Evolutionary conservation across 495 filamentous ascomycete species (phyloP), one percentile per base, ranked within the genome.

Genomic region (Penicillium psychrofluorescens): DNA sequence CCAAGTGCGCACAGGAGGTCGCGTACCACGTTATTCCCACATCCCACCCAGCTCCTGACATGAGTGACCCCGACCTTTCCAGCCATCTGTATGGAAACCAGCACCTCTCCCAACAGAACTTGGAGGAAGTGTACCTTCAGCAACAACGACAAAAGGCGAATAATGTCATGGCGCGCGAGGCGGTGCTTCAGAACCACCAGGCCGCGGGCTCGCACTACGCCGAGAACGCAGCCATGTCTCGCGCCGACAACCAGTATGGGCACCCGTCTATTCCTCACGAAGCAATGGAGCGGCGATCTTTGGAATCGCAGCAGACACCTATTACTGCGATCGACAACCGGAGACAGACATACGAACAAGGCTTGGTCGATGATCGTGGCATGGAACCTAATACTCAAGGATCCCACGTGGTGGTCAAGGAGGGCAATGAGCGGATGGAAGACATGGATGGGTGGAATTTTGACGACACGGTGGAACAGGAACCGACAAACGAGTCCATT

Each of bases 391-490:
- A 22, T 22, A 6, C 22, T 22, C 22, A 22, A 22, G 22, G 22
- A 22, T 22, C 22, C 0, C 22, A 22, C 22, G 22, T 22, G 22
- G 22, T 22, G 22, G 22, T 22, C 2, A 22, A 58, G n/a, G 36
- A 35, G 12, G 36, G 44, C 2, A 58, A 79, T 16, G 71, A 75
- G n/a, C 39, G 41, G 39, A 49, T 56, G 0, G 63, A 70, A 14
- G 85, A 92, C 47, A 59, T 74, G 6, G 90, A 95, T 62, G 84
- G 76, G 9, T 98, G 92, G 92, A 88, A 92, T 59, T 98, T 98
- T 56, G 86, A 88, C 46, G 91, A 97, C 42, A 71, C 68, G 4
- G 36, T 48, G 4, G 63, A 62, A 10, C 57, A 63, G 13, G 66
- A 61, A 44, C 41, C 61, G 1, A 64, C 80, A 22, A 56, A 72